These are phyloP conservation scores for Cystofilobasidium macerans DNA, from an alignment of 768 basidiomycete genomes.

Conservation along the genomic window DNA sequence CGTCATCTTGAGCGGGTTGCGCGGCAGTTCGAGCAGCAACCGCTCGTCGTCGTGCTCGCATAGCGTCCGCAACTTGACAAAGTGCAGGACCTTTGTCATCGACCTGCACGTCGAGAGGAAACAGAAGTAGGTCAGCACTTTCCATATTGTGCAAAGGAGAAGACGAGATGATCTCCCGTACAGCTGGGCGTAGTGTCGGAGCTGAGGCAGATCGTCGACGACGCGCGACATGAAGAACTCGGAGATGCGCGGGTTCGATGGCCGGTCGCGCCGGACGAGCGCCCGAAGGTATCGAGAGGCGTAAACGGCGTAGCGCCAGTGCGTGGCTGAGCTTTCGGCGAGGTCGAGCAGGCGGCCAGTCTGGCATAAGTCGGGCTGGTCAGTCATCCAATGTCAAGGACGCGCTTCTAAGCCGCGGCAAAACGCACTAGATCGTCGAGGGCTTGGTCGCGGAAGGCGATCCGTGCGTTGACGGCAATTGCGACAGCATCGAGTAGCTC, in stretches of 20 bases:
- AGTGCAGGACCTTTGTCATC: slow-evolving; percentile 53
- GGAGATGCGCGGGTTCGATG: slow-evolving; percentile 10
- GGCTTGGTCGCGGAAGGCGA: slow-evolving; percentile 7
- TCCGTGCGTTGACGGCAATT: background rate
- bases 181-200: slow-evolving; percentile 26
- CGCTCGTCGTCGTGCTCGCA: slow-evolving; percentile 52
- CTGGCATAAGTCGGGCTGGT: background rate
- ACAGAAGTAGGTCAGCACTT: background rate
- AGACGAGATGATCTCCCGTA: background rate
- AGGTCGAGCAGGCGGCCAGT: slow-evolving; percentile 12
- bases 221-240: slow-evolving; percentile 22
- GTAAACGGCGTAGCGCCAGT: slow-evolving; percentile 24
- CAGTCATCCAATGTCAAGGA: background rate
- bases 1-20: slow-evolving; percentile 21
- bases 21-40: slow-evolving; percentile 21
- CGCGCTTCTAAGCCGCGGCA: background rate
- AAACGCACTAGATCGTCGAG: slow-evolving; percentile 12
- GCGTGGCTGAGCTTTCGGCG: slow-evolving; percentile 15
- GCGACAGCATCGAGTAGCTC: slow-evolving; percentile 2
- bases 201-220: slow-evolving; percentile 23
- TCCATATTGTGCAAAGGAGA: background rate
- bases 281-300: slow-evolving; percentile 23
- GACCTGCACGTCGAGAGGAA: slow-evolving; percentile 43
- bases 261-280: slow-evolving; percentile 22
- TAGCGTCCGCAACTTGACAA: slow-evolving; percentile 66